A percentile compares a stretch with the other conserved stretches of the same genome.
These are phyloP conservation scores for Wickerhamiella brachini DNA, from an alignment of 805 yeast species.

Conservation along the genomic window DNA sequence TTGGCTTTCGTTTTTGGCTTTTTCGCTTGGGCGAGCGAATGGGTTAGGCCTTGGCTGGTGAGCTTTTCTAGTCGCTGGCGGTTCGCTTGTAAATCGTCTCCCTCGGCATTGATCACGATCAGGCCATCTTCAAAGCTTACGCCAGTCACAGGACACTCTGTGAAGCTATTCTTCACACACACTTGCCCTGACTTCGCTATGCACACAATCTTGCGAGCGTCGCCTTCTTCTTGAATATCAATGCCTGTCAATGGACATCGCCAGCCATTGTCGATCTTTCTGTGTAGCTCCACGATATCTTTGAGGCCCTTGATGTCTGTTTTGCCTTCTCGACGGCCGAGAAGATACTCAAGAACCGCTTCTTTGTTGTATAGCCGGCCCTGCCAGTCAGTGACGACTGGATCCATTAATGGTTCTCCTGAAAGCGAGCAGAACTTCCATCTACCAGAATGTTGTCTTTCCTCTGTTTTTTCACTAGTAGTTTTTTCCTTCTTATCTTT, in stretches of 20 bases:
- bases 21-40: not conserved
- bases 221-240: slow-evolving; percentile 23
- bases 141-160: not conserved
- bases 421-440: slow-evolving; percentile 39
- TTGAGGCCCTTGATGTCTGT: slow-evolving; percentile 26
- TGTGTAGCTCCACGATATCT: slow-evolving; percentile 34
- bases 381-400: slow-evolving; percentile 49
- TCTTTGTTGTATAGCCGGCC: slow-evolving; percentile 59
- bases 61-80: not conserved
- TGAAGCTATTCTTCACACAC: not conserved
- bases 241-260: slow-evolving; percentile 30
- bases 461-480: not conserved
- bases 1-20: not conserved
- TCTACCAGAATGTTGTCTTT: slow-evolving; percentile 10
- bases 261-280: slow-evolving; percentile 21
- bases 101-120: slow-evolving; percentile 30
- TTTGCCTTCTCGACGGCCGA: slow-evolving; percentile 26
- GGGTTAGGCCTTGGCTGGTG: not conserved
- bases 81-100: slow-evolving; percentile 12
- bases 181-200: not conserved
- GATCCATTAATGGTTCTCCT: slow-evolving; percentile 28
- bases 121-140: not conserved
- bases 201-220: slow-evolving; percentile 25
- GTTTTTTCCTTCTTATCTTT: slow-evolving; percentile 5
- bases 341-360: slow-evolving; percentile 41